Base-by-base conservation (phyloP, 2,329 filamentous ascomycete genomes). In the Grosmannia huntii region DNA sequence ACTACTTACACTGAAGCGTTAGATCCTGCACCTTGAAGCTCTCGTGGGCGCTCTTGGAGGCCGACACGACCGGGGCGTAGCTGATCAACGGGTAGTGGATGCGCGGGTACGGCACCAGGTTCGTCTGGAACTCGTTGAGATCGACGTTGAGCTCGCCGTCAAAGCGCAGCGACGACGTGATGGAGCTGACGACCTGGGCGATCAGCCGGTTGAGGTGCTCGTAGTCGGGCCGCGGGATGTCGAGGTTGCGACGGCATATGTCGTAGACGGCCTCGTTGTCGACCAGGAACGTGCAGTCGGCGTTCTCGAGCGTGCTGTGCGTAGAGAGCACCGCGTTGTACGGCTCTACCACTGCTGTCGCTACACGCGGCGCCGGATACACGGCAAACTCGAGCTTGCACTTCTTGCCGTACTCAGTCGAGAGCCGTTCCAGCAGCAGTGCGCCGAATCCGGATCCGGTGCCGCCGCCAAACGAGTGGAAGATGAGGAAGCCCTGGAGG, bases 11-110 rank as follows among this genome's bases (percentile, higher is more conserved):
- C 71, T 87, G 84, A 75, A 86, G 83, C 68, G 84, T 87, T 63
- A 87, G 74, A 64, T 94, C 89, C 62, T 83, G 80, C 58, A 90
- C 85, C 78, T 89, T 90, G 83, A 91, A 91, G 77, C 86, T 89
- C 77, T 94, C 89, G 69, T 94, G 89, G 53, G 84, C 82, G 72
- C 86, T 89, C 81, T 88, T 89, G 76, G 81, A 78, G 60, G 83
- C 82, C 25, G 84, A 87, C 63, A 87, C 78, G 65, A 88, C 84
- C 36, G 84, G 84, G 12, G 85, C 83, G 68, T 87, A 87, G 75
- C 81, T 85, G 74, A 87, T 86, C 53, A 87, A 73, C 56, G 85
- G 85, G 72, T 86, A 88, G 76, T 87, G 84, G 64, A 88, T 87
- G 70, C 84, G 83, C 41, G 84, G 84, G 71, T 85, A 87, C 28